phyloP scores from a whole-genome alignment of 192 early-diverging fungal species.

The Coemansia sp. region DNA sequence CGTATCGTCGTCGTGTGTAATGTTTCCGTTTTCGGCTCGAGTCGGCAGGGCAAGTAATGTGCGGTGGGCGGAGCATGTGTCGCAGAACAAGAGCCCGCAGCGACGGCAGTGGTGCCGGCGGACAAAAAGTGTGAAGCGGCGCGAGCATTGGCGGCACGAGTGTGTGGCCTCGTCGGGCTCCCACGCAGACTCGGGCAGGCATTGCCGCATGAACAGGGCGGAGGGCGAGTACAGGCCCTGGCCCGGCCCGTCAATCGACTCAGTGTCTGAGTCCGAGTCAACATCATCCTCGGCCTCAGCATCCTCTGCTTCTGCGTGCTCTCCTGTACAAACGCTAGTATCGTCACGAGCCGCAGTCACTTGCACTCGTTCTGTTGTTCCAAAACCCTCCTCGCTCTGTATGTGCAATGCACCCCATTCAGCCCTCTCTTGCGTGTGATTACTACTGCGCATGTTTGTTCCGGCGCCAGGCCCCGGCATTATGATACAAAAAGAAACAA shows the following conservation, averaged over 20 bases:
- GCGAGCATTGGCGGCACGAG: slow-evolving; percentile 66
- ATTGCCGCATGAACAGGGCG: slow-evolving; percentile 40
- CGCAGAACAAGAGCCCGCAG: slow-evolving; percentile 85
- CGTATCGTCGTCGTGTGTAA: slow-evolving; percentile 24
- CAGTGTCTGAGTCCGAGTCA: neutral
- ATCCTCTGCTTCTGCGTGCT: neutral
- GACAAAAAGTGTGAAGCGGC: slow-evolving; percentile 71
- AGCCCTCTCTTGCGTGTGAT: neutral
- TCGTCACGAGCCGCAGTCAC: neutral
- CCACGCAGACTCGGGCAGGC: slow-evolving; percentile 62
- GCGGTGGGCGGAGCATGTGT: slow-evolving; percentile 67
- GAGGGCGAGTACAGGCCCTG: slow-evolving; percentile 21
- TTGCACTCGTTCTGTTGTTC: neutral
- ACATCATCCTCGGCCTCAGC: too few species aligned
- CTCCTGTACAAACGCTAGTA: neutral
- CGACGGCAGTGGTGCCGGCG: slow-evolving; percentile 90
- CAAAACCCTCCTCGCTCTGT: neutral
- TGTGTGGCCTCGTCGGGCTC: slow-evolving; percentile 71
- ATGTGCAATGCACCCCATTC: neutral
- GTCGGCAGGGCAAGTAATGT: slow-evolving; percentile 55
- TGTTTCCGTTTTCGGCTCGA: slow-evolving; percentile 19
- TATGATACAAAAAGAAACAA: slow-evolving; percentile 3
- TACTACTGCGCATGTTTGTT: neutral
- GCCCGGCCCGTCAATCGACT: neutral
- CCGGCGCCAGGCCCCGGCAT: slow-evolving; percentile 1